A percentile compares a stretch with the other conserved stretches of the same genome.
Evolutionary conservation across 2,329 filamentous ascomycete species (phyloP).

Genomic region (Graphium sp.): DNA sequence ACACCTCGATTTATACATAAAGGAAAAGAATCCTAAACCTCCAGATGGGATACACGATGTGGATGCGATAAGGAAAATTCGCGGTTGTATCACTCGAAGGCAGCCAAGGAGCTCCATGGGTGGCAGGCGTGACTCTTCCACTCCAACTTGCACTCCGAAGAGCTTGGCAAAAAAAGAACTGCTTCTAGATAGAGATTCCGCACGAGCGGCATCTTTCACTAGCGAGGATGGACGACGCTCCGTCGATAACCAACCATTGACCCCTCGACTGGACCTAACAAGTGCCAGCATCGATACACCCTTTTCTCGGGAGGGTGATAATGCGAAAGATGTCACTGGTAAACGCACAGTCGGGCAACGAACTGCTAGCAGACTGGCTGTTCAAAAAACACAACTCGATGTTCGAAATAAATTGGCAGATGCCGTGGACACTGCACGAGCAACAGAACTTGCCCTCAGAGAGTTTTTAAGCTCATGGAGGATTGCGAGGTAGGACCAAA

Average conservation of each 20-base stretch:
- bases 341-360: constrained; percentile 20
- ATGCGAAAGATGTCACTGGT: no score
- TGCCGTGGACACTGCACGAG: constrained; percentile 62
- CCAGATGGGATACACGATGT: constrained; percentile 81
- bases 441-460: constrained; percentile 68
- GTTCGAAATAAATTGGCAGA: constrained; percentile 47
- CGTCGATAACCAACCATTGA: no score
- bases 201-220: no score
- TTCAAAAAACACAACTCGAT: constrained; percentile 46
- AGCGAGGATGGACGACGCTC: no score
- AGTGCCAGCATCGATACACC: no score
- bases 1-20: constrained; percentile 88
- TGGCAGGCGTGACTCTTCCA: constrained; percentile 41
- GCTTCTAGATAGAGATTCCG: no score
- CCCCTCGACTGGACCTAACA: no score
- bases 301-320: no score
- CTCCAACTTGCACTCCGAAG: constrained; percentile 33
- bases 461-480: constrained; percentile 70
- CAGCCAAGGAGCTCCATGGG: constrained; percentile 54
- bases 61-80: constrained; percentile 69
- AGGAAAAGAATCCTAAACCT: constrained; percentile 78
- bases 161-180: constrained; percentile 18
- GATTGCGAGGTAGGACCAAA: constrained; percentile 57
- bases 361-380: constrained; percentile 29
- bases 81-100: constrained; percentile 72